A percentile compares a stretch with the other conserved stretches of the same genome.
These are phyloP conservation scores for Elongisporangium undulatum DNA, from an alignment of 352 stramenopile species.

Conservation along the genomic window DNA sequence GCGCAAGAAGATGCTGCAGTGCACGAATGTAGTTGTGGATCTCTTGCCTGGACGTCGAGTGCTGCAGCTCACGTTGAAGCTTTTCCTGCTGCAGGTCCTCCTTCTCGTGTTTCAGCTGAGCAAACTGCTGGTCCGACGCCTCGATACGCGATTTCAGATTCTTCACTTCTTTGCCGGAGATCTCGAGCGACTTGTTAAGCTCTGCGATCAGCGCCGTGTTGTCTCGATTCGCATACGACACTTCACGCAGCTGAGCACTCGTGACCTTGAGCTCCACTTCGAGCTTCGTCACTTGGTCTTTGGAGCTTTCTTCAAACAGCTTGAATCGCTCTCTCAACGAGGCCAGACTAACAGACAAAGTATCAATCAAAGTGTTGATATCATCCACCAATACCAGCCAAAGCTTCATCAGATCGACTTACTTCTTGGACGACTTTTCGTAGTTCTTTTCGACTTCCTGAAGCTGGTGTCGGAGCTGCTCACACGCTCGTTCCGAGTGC, in stretches of 20 bases:
- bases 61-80: constrained; percentile 43
- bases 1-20: constrained; percentile 58
- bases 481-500: constrained; percentile 59
- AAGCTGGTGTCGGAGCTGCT: constrained; percentile 62
- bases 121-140: constrained; percentile 31
- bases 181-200: constrained; percentile 48
- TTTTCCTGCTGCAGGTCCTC: constrained; percentile 61
- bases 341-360: constrained; percentile 27
- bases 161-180: constrained; percentile 42
- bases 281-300: constrained; percentile 75
- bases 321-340: constrained; percentile 72
- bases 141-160: constrained; percentile 32
- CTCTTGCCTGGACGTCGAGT: constrained; percentile 44
- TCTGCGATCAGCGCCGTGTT: constrained; percentile 59
- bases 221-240: constrained; percentile 71
- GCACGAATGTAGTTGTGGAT: constrained; percentile 52
- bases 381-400: background rate
- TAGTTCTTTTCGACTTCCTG: constrained; percentile 76
- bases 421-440: constrained; percentile 73
- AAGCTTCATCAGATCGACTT: constrained; percentile 6
- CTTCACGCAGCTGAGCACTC: constrained; percentile 61
- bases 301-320: constrained; percentile 67
- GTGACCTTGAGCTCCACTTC: constrained; percentile 80
- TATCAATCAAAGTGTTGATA: constrained; percentile 1
- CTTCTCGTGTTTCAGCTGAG: constrained; percentile 41